Conservation (phyloP, 169 alveolate species). For the Eimeria maxima region DNA sequence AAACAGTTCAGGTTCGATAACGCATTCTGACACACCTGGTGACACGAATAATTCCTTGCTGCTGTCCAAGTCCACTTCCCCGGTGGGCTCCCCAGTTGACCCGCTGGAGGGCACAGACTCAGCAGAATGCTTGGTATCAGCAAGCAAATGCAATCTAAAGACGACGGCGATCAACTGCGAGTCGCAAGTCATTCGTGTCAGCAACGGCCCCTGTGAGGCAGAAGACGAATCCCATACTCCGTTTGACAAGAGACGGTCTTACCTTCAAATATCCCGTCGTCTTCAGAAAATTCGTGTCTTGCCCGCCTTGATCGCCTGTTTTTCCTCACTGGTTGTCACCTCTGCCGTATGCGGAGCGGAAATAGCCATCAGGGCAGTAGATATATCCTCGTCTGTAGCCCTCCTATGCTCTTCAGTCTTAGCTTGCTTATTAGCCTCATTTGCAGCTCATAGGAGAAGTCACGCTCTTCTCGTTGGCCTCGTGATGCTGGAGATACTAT, state of each 20-base stretch:
- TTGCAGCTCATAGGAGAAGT: slow-evolving; percentile 44
- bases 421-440: slow-evolving; percentile 4
- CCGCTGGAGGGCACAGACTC: not conserved
- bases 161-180: not conserved
- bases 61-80: not conserved
- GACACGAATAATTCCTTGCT: not conserved
- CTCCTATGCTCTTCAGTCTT: slow-evolving; percentile 13
- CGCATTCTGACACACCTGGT: not conserved
- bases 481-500: slow-evolving; percentile 39
- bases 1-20: not conserved
- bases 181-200: not conserved
- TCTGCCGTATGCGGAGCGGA: slow-evolving; percentile 51
- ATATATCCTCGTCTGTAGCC: slow-evolving; percentile 15
- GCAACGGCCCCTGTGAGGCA: not conserved
- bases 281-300: slow-evolving; percentile 32
- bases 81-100: not conserved
- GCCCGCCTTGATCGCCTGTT: slow-evolving; percentile 41
- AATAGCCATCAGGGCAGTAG: slow-evolving; percentile 10
- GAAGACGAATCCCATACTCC: slow-evolving; percentile 10
- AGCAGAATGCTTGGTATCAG: not conserved
- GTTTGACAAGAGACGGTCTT: slow-evolving; percentile 55
- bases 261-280: slow-evolving; percentile 15
- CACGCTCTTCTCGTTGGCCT: slow-evolving; percentile 68
- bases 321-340: slow-evolving; percentile 32
- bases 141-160: not conserved